These are phyloP conservation scores for Penicillium sp. DNA, from an alignment of 2,329 filamentous ascomycete genomes.

Conservation along the genomic window DNA sequence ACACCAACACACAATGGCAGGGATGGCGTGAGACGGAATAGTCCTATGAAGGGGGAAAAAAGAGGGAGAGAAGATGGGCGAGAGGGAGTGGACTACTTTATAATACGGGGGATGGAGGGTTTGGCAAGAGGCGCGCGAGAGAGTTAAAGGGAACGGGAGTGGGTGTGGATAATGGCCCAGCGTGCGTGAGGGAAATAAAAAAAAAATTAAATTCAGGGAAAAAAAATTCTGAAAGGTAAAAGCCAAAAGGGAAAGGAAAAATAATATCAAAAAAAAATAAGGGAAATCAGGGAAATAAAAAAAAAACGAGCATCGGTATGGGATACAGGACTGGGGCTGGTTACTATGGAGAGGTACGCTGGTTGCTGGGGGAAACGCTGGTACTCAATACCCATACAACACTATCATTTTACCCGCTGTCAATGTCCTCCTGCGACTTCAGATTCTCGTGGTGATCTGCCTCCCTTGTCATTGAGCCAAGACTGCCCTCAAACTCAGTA, in stretches of 20 bases:
- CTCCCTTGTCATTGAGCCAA: conserved; percentile 1
- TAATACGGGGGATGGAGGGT: conserved; percentile 31
- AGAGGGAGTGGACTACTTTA: conserved; percentile 40
- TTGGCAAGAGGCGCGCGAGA: conserved; percentile 22
- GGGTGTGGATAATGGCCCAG: conserved; percentile 26
- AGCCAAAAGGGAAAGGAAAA: background rate
- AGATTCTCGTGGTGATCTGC: background rate
- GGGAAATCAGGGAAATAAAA: conserved; percentile 6
- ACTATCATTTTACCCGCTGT: background rate
- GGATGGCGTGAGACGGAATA: conserved; percentile 43
- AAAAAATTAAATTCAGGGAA: conserved; percentile 13
- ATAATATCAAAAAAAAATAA: conserved; percentile 9
- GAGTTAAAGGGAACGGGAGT: conserved; percentile 17
- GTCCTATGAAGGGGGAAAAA: conserved; percentile 35
- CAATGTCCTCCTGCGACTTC: too few relatives aligned
- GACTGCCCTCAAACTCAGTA: background rate
- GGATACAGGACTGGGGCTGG: background rate
- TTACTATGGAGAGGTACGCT: background rate
- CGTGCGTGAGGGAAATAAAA: conserved; percentile 19
- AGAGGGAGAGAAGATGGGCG: conserved; percentile 23
- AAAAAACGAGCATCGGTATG: background rate
- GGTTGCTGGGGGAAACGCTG: background rate
- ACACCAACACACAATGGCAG: conserved; percentile 37
- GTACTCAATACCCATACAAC: background rate
- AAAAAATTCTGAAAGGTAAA: conserved; percentile 1